Conservation (phyloP, 1,284 basidiomycete genomes). For the Bjerkandera adusta region DNA sequence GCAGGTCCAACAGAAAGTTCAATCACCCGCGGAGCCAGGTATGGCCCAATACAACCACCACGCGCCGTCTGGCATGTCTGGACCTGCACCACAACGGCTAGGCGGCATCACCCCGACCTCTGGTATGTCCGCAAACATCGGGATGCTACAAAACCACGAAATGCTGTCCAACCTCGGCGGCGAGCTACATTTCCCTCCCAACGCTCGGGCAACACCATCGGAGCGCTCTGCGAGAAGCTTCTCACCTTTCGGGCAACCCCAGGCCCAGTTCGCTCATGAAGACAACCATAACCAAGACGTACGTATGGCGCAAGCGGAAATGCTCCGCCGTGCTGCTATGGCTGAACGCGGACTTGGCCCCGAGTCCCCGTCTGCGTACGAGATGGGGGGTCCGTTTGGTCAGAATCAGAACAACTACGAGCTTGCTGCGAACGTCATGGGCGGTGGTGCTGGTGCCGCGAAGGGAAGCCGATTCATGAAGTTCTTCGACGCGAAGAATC, state of each 20-base stretch:
- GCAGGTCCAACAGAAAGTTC: slow-evolving; percentile 5
- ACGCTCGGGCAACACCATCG: slow-evolving; percentile 20
- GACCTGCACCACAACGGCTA: slow-evolving; percentile 10
- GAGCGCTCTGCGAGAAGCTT: slow-evolving; percentile 40
- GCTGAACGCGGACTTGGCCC: slow-evolving; percentile 29
- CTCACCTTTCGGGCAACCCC: slow-evolving; percentile 56
- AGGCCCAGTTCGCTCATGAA: slow-evolving; percentile 30
- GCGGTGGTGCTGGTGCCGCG: slow-evolving; percentile 39
- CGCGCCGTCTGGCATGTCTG: slow-evolving; percentile 2
- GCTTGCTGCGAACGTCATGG: slow-evolving; percentile 22
- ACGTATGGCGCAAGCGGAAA: slow-evolving; percentile 30
- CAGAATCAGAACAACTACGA: slow-evolving; percentile 22
- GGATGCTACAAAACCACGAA: slow-evolving; percentile 16
- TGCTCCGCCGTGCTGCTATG: slow-evolving; percentile 34
- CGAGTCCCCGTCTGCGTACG: slow-evolving; percentile 34
- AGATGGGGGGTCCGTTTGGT: slow-evolving; percentile 21
- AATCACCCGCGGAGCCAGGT: slow-evolving; percentile 7
- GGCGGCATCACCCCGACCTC: slow-evolving; percentile 10
- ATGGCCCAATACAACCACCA: not conserved
- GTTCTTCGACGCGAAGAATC: slow-evolving; percentile 73
- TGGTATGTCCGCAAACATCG: slow-evolving; percentile 12
- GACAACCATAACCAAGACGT: slow-evolving; percentile 40
- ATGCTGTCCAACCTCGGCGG: slow-evolving; percentile 12
- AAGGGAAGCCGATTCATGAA: slow-evolving; percentile 82
- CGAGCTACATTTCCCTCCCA: slow-evolving; percentile 25